Percentiles rank a stretch among this genome's conserved stretches.
phyloP scores from a whole-genome alignment of 352 stramenopile species.

The Albugo candida region DNA sequence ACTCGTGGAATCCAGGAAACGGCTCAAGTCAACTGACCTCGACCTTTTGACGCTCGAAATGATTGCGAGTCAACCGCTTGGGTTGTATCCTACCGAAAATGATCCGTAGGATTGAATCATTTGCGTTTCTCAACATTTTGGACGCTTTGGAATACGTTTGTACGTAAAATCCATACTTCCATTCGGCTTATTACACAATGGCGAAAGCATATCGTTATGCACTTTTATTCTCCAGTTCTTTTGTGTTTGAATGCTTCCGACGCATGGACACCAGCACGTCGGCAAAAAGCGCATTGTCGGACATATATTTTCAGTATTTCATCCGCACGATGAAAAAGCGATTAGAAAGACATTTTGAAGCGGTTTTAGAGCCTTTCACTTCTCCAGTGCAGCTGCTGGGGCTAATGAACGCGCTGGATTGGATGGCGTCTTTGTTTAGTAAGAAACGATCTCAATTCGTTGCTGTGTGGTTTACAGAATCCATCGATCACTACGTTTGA shows the following conservation, averaged over 20 bases:
- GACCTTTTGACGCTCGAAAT: background rate
- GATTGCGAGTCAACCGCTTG: too few relatives aligned
- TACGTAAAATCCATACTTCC: conserved; percentile 64
- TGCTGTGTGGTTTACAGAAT: conserved; percentile 56
- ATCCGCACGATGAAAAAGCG: background rate
- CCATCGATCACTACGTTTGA: conserved; percentile 64
- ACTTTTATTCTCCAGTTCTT: conserved; percentile 10
- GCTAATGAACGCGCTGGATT: conserved; percentile 16
- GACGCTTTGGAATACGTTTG: conserved; percentile 54
- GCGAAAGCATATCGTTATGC: conserved; percentile 34
- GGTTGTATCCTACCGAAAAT: too few relatives aligned
- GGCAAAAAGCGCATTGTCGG: too few relatives aligned
- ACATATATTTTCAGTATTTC: too few relatives aligned
- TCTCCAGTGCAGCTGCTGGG: conserved; percentile 11
- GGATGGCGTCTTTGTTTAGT: conserved; percentile 38
- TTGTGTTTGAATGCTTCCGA: background rate
- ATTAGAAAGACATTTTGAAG: background rate
- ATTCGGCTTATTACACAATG: conserved; percentile 39
- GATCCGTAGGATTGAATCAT: background rate
- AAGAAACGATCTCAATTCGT: conserved; percentile 41
- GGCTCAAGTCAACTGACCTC: too few relatives aligned
- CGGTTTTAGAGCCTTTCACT: background rate
- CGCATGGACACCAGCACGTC: too few relatives aligned
- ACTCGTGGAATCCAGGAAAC: too few relatives aligned
- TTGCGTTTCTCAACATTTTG: conserved; percentile 33